Percentiles rank a stretch among this genome's conserved stretches.
phyloP scores from a whole-genome alignment of 2,329 filamentous ascomycete genomes.

The Curvularia hawaiiensis region DNA sequence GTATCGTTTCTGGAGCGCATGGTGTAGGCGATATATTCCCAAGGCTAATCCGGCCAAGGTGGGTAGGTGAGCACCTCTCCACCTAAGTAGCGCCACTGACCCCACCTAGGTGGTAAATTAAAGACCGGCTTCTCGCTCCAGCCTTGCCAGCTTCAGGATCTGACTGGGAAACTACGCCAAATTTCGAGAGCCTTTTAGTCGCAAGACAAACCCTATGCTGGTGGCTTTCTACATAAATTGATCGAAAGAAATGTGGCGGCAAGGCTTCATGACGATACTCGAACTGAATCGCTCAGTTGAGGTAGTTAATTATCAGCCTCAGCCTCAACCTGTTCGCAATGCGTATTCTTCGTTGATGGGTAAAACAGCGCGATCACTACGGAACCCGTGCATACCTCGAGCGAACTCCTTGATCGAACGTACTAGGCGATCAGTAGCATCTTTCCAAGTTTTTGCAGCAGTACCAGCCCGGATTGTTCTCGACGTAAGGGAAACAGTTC shows the following conservation, averaged over 20 bases:
- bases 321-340: background rate
- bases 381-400: background rate
- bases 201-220: background rate
- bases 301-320: background rate
- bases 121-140: background rate
- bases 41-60: background rate
- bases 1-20: background rate
- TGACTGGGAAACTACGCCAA: background rate
- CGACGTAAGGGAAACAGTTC: background rate
- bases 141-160: background rate
- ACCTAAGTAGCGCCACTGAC: conserved; percentile 6
- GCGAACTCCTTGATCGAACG: background rate
- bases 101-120: background rate
- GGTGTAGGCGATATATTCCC: background rate
- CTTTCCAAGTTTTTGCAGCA: background rate
- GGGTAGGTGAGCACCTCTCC: conserved; percentile 4
- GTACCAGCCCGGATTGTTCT: background rate
- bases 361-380: background rate
- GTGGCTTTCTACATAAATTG: no score
- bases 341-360: background rate
- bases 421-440: background rate
- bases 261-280: background rate
- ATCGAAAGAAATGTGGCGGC: background rate
- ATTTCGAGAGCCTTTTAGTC: no score
- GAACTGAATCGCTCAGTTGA: background rate